Base-by-base conservation (phyloP, 2,329 filamentous ascomycete species). In the Xylariales sp. region DNA sequence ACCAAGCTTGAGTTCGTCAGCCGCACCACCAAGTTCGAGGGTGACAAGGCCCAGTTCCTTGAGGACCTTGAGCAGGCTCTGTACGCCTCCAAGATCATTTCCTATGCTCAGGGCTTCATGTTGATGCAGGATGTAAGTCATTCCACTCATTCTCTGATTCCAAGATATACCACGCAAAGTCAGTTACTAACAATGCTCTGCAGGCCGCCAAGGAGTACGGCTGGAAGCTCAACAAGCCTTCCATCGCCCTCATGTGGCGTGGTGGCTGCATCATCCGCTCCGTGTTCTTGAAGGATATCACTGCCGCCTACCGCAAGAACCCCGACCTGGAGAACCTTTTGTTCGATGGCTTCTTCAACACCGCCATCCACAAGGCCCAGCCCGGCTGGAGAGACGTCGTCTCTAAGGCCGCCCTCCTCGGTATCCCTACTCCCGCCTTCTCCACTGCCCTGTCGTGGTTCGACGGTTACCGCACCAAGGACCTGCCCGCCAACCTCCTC, bases 221-320 rank as follows among this genome's bases (percentile, higher is more conserved):
- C 55, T 98, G 93, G 93, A 96, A 96, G 81, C 85, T 98, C 55
- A 96, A 98, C 85, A 97, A 97, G 85, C 93, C 93, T 51, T 95
- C 94, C 57, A 98, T 98, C 61, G 93, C 93, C 56, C 85, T 98
- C 63, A 98, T 98, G 93, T 98, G 93, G 93, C 88, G 93, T 66
- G 93, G 93, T 74, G 93, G 93, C 56, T 98, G 93, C 81, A 98
- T 98, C 59, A 98, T 98, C 74, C 91, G 93, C 68, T 97, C 93
- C 51, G 93, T 98, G 62, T 98, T 98, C 88, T 76, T 98, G 52
- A 97, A 97, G 83, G 91, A 98, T 67, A 98, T 98, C 72, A 98
- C 93, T 56, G 84, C 84, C 51, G 93, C 93, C 38, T 98, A 96
- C 82, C 91, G 91, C 72, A 82, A 79, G 54, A 83, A 96, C 76